Base-by-base conservation (phyloP, 2,329 filamentous ascomycete genomes). In the Aureobasidium namibiae region DNA sequence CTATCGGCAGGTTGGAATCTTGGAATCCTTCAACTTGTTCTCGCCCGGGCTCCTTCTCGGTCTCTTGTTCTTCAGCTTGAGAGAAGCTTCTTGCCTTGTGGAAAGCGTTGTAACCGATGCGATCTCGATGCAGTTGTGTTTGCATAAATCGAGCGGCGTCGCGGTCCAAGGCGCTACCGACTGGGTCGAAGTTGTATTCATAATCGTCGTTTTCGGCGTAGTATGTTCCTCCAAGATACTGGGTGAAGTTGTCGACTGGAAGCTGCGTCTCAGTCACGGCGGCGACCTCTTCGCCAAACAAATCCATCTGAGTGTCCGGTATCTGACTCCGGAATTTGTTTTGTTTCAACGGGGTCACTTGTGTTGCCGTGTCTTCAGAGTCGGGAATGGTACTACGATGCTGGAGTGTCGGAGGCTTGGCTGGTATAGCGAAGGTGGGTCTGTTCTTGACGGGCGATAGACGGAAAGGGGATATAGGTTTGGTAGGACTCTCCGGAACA, bases 121-220 rank as follows among this genome's bases (percentile, higher is more conserved):
- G 42, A 41, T 46, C 41, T 45, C 39, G 49, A 21, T 48, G 38
- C 13, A 38, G 50, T 36, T 63, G 61, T 7, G 62, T 63, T 34
- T 63, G 56, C 33, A 56, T 49, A 36, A 60, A 63, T 2, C 62
- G 48, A 23, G 57, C 58, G 16, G 57, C 62, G 50, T 63, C 62
- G 2, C 62, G 56, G 34, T 63, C 60, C 18, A 63, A 39, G n/a
- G 62, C 62, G 34, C 62, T 63, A 21, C 52, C 50, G 10, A 60
- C 60, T 1, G 62, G 60, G 46, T 63, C 62, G 18, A 58, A 60
- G 21, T 50, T 39, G 26, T 60, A 60, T 18, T 44, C 23, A 31
- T 60, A 48, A 23, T 46, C 38, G 13, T 56, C 53, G 26, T 59
- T 44, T 13, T 50, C 18, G 39, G 34, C 45, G 41, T 50, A 38